Evolutionary conservation across 164 flowering plant genomes (phyloP).

Genomic region (Litsea cubeba): DNA sequence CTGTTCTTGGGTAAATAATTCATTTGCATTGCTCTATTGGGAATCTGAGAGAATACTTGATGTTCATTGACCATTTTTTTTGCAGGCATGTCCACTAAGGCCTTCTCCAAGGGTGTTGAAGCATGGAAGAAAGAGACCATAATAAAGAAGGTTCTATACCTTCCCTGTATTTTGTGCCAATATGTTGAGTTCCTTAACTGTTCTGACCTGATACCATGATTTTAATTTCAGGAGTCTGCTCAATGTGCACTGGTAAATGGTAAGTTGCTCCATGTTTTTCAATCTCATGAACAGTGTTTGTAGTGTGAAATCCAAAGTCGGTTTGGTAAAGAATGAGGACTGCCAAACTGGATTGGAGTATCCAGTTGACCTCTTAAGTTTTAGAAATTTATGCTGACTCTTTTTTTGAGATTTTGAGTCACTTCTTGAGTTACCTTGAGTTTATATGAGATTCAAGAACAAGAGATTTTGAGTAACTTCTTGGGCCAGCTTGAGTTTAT

Average conservation of each 20-base stretch:
- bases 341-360: not conserved
- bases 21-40: not conserved
- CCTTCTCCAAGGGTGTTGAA: constrained; percentile 82
- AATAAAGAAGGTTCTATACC: constrained; percentile 49
- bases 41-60: not conserved
- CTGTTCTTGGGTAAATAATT: constrained; percentile 69
- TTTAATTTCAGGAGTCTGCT: constrained; percentile 55
- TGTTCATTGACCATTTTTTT: not conserved
- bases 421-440: not conserved
- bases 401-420: too few species aligned
- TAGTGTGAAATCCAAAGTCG: not conserved
- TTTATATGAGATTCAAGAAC: not conserved
- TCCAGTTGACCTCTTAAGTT: not conserved
- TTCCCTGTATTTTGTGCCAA: not conserved
- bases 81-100: constrained; percentile 85
- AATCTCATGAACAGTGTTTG: not conserved
- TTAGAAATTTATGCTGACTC: too few species aligned
- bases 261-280: constrained; percentile 18
- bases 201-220: not conserved
- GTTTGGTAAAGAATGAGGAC: not conserved
- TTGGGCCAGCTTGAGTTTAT: not conserved
- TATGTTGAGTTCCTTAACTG: not conserved
- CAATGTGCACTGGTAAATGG: constrained; percentile 41
- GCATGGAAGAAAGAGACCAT: constrained; percentile 94
- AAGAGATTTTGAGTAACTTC: not conserved